These are phyloP conservation scores for Mortierella claussenii DNA, from an alignment of 192 early-diverging fungal species.

Conservation along the genomic window DNA sequence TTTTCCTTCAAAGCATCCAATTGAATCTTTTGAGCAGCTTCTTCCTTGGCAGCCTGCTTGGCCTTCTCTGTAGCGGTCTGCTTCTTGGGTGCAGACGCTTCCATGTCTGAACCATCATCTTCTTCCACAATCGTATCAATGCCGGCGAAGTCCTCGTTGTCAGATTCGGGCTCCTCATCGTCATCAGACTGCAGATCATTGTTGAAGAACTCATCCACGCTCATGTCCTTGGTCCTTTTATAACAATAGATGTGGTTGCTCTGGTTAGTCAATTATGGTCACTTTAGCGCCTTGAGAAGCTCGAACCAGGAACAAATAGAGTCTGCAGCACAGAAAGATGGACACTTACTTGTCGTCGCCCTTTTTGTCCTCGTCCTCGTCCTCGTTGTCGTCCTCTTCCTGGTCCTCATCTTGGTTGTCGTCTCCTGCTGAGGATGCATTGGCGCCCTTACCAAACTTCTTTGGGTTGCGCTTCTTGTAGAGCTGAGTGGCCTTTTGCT, in stretches of 20 bases:
- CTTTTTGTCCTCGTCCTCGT: conserved; percentile 29
- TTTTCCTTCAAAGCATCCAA: conserved; percentile 85
- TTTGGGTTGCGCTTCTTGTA: conserved; percentile 68
- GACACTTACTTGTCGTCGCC: conserved; percentile 28
- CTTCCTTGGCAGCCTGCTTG: conserved; percentile 50
- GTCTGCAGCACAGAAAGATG: not conserved
- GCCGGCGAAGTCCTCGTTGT: conserved; percentile 62
- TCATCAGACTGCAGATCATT: conserved; percentile 60
- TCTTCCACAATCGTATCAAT: conserved; percentile 69
- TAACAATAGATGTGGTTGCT: too few species aligned
- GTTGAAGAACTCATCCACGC: conserved; percentile 64
- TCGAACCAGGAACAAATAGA: too few species aligned
- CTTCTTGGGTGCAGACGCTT: conserved; percentile 29
- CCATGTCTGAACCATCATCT: conserved; percentile 50
- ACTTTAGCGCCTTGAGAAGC: too few species aligned
- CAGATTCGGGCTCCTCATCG: conserved; percentile 63
- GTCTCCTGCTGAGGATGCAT: not conserved
- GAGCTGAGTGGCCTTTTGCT: conserved; percentile 67
- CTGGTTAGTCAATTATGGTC: too few species aligned
- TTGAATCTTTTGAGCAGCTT: conserved; percentile 79
- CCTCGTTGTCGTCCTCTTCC: conserved; percentile 20
- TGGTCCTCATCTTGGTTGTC: conserved; percentile 5
- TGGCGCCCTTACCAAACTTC: conserved; percentile 58
- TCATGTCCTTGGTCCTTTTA: conserved; percentile 54
- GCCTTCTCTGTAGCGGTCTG: conserved; percentile 33